phyloP scores from a whole-genome alignment of 371 early-diverging fungal species.

The Fennellomyces sp. region DNA sequence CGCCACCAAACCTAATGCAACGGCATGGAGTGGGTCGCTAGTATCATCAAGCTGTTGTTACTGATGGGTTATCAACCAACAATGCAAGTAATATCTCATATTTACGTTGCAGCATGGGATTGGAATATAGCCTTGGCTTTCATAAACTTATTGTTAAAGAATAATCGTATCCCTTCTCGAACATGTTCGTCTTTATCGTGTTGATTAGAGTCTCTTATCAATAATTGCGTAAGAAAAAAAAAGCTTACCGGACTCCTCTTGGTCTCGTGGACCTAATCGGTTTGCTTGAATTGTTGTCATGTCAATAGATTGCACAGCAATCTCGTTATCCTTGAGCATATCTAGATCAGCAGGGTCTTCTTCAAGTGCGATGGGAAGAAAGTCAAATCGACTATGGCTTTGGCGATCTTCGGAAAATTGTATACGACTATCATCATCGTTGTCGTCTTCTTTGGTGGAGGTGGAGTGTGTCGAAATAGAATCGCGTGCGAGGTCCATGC shows the following conservation, averaged over 20 bases:
- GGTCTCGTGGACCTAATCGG: constrained; percentile 48
- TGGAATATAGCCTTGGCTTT: constrained; percentile 48
- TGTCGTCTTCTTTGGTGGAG: neutral
- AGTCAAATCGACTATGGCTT: constrained; percentile 1
- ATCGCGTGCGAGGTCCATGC: neutral
- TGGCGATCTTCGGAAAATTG: neutral
- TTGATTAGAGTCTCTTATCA: too few relatives aligned
- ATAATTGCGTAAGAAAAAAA: neutral
- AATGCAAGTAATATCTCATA: neutral
- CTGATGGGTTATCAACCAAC: too few relatives aligned
- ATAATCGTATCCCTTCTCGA: constrained; percentile 38
- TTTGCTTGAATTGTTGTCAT: constrained; percentile 36
- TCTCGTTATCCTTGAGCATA: constrained; percentile 20
- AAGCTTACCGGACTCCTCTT: constrained; percentile 51
- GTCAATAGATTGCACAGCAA: constrained; percentile 14
- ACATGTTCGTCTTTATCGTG: constrained; percentile 53
- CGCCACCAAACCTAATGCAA: constrained; percentile 54
- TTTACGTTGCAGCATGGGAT: constrained; percentile 23
- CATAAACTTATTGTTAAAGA: constrained; percentile 57
- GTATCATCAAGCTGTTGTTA: too few relatives aligned
- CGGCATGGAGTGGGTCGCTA: constrained; percentile 47
- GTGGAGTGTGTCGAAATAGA: neutral
- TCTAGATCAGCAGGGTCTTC: constrained; percentile 25
- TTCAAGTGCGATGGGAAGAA: neutral
- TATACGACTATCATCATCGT: neutral